phyloP scores from a whole-genome alignment of 345 rosid genomes.

The Rhodamnia rubescens region DNA sequence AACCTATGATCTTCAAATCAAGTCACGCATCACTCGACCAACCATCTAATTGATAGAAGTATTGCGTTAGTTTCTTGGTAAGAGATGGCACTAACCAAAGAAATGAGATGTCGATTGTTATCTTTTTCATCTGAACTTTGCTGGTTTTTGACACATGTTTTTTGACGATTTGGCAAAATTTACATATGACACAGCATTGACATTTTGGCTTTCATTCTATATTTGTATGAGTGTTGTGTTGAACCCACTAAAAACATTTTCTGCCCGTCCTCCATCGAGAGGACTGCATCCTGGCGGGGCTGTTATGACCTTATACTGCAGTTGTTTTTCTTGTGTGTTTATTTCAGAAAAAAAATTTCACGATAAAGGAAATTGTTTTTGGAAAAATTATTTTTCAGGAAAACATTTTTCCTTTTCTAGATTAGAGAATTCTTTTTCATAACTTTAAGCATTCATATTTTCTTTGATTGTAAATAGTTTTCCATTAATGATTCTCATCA shows the following conservation, averaged over 20 bases:
- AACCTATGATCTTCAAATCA: background rate
- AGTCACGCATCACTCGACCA: background rate
- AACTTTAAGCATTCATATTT: background rate
- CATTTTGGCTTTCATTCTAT: background rate
- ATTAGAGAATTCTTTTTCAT: background rate
- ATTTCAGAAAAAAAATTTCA: background rate
- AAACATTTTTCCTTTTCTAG: background rate
- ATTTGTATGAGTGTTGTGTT: background rate
- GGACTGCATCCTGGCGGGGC: background rate
- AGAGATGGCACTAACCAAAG: background rate
- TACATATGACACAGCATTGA: background rate
- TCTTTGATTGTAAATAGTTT: background rate
- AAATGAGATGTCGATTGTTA: background rate
- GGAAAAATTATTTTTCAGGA: no score
- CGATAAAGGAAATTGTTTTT: background rate
- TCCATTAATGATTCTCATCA: background rate
- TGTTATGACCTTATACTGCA: background rate
- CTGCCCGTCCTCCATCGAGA: background rate
- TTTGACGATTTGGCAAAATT: background rate
- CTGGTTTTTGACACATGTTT: background rate
- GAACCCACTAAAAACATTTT: background rate
- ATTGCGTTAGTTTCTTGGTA: background rate
- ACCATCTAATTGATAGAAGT: background rate
- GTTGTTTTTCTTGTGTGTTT: background rate
- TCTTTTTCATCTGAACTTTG: background rate